Conservation (phyloP, 371 early-diverging fungal species). For the Agmasoma carcini region DNA sequence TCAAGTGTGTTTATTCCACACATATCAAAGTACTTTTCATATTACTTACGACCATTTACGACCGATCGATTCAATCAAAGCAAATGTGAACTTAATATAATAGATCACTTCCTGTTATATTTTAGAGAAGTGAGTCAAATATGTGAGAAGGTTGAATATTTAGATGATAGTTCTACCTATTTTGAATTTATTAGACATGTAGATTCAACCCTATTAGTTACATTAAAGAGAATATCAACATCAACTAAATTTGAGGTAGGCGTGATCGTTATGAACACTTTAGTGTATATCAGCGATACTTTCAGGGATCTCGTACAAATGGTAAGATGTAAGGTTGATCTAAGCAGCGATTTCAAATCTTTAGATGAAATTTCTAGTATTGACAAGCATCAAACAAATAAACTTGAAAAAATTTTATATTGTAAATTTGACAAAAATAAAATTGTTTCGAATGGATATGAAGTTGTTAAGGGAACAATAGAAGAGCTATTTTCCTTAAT, state of each 20-base stretch:
- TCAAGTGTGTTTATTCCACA: conserved; percentile 28
- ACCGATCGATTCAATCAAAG: conserved; percentile 7
- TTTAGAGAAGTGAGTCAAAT: conserved; percentile 29
- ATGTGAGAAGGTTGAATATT: conserved; percentile 15
- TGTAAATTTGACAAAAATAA: too few species aligned
- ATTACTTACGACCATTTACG: neutral
- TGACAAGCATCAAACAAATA: neutral
- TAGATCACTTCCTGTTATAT: conserved; percentile 24
- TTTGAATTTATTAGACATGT: conserved; percentile 8
- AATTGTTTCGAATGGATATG: too few species aligned
- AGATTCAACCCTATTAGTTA: conserved; percentile 3
- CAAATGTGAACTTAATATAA: conserved; percentile 21
- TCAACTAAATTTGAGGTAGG: neutral
- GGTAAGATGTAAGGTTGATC: neutral
- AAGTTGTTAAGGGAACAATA: too few species aligned
- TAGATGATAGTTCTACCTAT: conserved; percentile 21
- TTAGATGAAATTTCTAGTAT: neutral
- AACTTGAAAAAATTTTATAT: conserved; percentile 8
- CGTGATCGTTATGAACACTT: conserved; percentile 14
- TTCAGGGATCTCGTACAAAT: conserved; percentile 2
- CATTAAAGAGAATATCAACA: conserved; percentile 1
- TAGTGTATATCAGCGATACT: conserved; percentile 27
- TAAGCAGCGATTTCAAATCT: neutral
- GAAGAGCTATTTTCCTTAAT: conserved; percentile 14
- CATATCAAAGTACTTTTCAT: conserved; percentile 15